Percentiles rank a stretch among this genome's conserved stretches.
phyloP scores from a whole-genome alignment of 2,329 filamentous ascomycete genomes.

The Aureobasidium subglaciale region DNA sequence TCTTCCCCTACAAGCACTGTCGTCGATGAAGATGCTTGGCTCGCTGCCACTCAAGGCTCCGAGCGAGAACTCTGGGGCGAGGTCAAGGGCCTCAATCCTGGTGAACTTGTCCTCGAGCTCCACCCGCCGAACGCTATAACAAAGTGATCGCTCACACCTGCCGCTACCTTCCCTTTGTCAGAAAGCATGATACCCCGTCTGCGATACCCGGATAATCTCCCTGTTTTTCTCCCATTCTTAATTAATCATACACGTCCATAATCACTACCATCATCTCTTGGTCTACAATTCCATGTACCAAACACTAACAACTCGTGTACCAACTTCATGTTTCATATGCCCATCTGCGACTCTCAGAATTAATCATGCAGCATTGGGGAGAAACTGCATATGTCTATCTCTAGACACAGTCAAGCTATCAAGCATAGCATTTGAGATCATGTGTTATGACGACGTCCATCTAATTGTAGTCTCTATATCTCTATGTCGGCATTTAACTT shows the following conservation, averaged over 20 bases:
- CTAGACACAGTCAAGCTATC: too few species aligned
- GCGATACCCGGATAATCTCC: not conserved
- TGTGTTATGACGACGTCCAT: too few species aligned
- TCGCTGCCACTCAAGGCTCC: conserved; percentile 24
- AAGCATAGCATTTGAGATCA: too few species aligned
- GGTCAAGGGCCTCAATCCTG: conserved; percentile 23
- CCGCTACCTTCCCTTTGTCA: not conserved
- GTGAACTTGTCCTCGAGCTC: conserved; percentile 20
- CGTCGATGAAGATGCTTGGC: conserved; percentile 22
- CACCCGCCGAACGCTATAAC: conserved; percentile 1
- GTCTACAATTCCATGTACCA: too few species aligned
- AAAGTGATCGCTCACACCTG: not conserved
- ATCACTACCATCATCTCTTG: not conserved
- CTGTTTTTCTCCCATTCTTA: not conserved
- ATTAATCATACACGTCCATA: not conserved
- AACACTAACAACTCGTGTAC: too few species aligned
- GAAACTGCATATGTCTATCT: too few species aligned
- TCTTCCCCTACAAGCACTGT: conserved; percentile 3
- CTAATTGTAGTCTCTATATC: not conserved
- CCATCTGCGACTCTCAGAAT: too few species aligned
- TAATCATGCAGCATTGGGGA: too few species aligned
- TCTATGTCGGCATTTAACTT: not conserved
- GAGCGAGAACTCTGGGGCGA: conserved; percentile 20
- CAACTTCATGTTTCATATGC: too few species aligned
- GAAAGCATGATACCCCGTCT: conserved; percentile 14